Evolutionary conservation across 495 filamentous ascomycete species (phyloP), one percentile per base, ranked within the genome.

Genomic region (Lepraria neglecta): DNA sequence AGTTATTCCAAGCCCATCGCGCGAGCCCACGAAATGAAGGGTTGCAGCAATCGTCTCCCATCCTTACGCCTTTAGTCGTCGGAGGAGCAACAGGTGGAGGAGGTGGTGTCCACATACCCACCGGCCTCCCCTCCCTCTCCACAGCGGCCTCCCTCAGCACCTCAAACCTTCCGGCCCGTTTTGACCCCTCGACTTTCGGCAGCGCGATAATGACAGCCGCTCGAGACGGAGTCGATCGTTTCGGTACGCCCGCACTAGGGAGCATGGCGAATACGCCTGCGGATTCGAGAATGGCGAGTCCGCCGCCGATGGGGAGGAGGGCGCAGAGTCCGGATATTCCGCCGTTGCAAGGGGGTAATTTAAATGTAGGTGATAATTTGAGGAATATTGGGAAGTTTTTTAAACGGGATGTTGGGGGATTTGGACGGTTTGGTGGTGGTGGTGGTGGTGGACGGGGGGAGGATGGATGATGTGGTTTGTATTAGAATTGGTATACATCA

Each of bases 351-450:
- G 78, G 21, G 7, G 80, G 77, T 4, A 87, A 87, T 45, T 77
- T 96, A 58, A 92, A 95, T 67, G 35, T 38, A 6, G 35, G 35
- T 7, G 91, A 95, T 74, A 96, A 96, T 72, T 68, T 96, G 73
- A 90, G 87, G 79, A 95, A 88, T 72, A 87, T 98, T 71, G 94
- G 94, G 3, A 96, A 94, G 74, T 96, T 98, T 75, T 97, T 98
- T 76, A 83, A 87, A 54, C 74, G 92, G 58, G 94, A 98, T 76
- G 82, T 92, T 35, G 88, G 90, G 43, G 86, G 87, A 3, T 84
- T 97, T 72, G 87, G 89, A 17, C 7, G 51, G 28, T 54, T 54
- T 54, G 51, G 51, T 3, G 30, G 51, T 3, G 38, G 54, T 40
- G 35, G 35, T 31, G 35, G 15, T 31, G 42, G 38, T 57, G 54